Evolutionary conservation across 2,329 filamentous ascomycete species (phyloP), one percentile per base, ranked within the genome.

Genomic region (Tothia fuscella): DNA sequence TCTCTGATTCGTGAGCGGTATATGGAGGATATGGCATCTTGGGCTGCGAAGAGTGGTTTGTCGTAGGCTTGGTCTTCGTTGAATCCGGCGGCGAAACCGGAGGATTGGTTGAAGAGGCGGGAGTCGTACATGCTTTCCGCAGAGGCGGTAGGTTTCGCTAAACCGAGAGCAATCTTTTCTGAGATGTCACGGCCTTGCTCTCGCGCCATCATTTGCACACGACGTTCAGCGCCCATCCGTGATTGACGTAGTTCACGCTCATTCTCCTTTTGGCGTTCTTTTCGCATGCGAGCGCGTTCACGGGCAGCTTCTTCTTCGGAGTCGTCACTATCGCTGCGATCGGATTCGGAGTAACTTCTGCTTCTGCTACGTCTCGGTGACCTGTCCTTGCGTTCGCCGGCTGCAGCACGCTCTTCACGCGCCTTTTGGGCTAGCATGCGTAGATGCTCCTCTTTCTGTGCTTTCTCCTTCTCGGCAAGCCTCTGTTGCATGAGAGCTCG

Each of bases 61-160:
- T 96, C 91, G 65, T 96, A 98, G 0, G 80, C 78, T 56, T 98
- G 91, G 60, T 98, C 91, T 61, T 98, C 91, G 60, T 98, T 98
- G 71, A 95, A 87, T 1, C 89, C 91, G 40, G 79, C 75, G 51
- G 87, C 81, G 57, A 98, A 93, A 0, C 91, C 91, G 52, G 82
- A 88, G 5, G 79, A 82, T 63, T 93, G 86, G 63, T 96, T 95
- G 65, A 98, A 98, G 22, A 98, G 65, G 30, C 91, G 74, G 2
- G 87, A 93, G 64, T 98, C 91, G 66, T 93, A 98, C 91, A 96
- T 96, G 19, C 83, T 80, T 60, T 98, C 91, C 42, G 81, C 81
- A 38, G 80, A 83, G 57, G 91, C 82, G 3, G 91, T 95, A 3
- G 91, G 91, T 61, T 96, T 98, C 5, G 91, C 91, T 37, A 96